Base-by-base conservation (phyloP, 1,284 basidiomycete genomes). In the Naganishia sp. region DNA sequence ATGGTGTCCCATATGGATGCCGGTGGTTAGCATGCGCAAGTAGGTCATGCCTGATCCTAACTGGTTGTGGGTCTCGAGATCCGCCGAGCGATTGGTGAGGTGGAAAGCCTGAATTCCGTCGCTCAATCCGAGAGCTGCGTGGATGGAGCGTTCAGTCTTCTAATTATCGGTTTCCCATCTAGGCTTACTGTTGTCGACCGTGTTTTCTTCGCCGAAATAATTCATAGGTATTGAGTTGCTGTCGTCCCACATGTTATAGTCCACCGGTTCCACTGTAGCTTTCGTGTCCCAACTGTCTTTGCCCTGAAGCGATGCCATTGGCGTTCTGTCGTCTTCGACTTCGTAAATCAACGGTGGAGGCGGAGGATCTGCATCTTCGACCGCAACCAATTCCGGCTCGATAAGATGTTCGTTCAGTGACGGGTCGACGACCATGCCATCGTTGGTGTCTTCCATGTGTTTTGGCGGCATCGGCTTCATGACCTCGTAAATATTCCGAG, bases 231-330 rank as follows among this genome's bases (percentile, higher is more conserved):
- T 47, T 23, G 57, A 61, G 41, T 61, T 61, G 15, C 47, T 50
- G 21, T 61, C 57, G 25, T 61, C 47, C 57, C 57, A 61, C 57
- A 61, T 61, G 23, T 50, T 61, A 23, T 61, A 61, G 31, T 61
- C 47, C 13, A 39, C 57, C 32, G 46, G 47, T 28, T 51, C 46
- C 32, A 61, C 57, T 41, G 32, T 21, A 7, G 47, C 35, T n/a
- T 18, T 50, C 2, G 57, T 61, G 18, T 50, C 57, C 57, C 57
- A 61, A 1, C 32, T 21, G 2, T 47, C 39, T 35, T 51, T 61
- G 57, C 45, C 39, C 17, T 61, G 32, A 18, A 25, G 15, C 46
- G 57, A 17, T 9, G 43, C 13, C 17, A 23, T 32, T 7, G 31
- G 9, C 2, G 15, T 50, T 17, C n/a, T 18, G 9, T 23, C 41